Evolutionary conservation across 2,329 filamentous ascomycete genomes (phyloP).

Genomic region (Hymenoscyphus fructigenus): DNA sequence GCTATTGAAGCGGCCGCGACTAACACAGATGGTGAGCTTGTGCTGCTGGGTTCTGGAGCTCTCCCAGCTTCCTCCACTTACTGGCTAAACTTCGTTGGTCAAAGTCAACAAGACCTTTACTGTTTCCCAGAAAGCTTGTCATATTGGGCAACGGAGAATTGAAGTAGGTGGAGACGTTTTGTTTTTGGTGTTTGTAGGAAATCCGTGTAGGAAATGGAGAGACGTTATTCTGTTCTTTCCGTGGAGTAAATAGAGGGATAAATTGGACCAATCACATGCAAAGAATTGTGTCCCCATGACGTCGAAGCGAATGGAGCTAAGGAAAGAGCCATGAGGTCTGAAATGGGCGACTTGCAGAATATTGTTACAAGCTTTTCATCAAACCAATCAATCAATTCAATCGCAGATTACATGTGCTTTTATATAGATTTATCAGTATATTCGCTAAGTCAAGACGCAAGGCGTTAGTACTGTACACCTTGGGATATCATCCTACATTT

Average conservation of each 20-base stretch:
- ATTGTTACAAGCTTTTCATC: no score
- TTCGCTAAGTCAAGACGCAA: neutral
- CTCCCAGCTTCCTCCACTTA: slow-evolving; percentile 42
- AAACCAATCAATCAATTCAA: neutral
- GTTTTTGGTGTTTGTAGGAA: neutral
- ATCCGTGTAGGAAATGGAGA: neutral
- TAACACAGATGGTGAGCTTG: slow-evolving; percentile 41
- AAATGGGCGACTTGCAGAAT: no score
- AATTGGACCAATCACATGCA: slow-evolving; percentile 24
- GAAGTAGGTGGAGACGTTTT: neutral
- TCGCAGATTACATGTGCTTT: neutral
- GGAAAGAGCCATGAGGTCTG: neutral
- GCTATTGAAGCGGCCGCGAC: slow-evolving; percentile 79
- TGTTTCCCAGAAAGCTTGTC: slow-evolving; percentile 29
- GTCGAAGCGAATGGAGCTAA: slow-evolving; percentile 19
- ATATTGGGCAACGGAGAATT: slow-evolving; percentile 19
- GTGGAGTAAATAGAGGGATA: slow-evolving; percentile 9
- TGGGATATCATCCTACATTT: slow-evolving; percentile 11
- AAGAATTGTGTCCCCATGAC: slow-evolving; percentile 6
- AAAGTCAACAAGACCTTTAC: slow-evolving; percentile 53
- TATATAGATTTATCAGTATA: neutral
- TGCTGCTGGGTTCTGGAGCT: slow-evolving; percentile 11
- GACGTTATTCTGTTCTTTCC: slow-evolving; percentile 8
- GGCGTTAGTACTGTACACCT: neutral
- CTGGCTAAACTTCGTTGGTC: slow-evolving; percentile 64